phyloP scores from a whole-genome alignment of 345 rosid genomes.

The Cardamine resedifolia region DNA sequence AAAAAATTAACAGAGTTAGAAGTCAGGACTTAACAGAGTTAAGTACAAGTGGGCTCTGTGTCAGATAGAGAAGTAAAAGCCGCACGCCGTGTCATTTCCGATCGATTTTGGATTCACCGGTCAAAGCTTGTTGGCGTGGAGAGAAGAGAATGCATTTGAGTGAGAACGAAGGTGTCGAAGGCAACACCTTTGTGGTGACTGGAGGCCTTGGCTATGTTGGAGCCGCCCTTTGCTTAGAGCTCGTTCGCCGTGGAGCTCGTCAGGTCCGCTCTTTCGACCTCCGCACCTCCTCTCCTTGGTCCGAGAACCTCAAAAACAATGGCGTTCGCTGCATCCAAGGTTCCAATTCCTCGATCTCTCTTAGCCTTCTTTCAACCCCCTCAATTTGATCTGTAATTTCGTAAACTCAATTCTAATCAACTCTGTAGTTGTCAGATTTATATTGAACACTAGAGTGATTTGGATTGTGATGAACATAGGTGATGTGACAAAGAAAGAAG shows the following conservation, averaged over 20 bases:
- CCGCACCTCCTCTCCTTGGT: constrained; percentile 70
- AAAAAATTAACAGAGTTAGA: not conserved
- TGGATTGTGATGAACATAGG: constrained; percentile 42
- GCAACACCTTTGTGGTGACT: constrained; percentile 68
- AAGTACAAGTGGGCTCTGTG: not conserved
- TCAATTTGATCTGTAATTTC: not conserved
- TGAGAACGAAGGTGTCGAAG: constrained; percentile 93
- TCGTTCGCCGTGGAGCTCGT: constrained; percentile 79
- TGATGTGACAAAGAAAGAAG: constrained; percentile 53
- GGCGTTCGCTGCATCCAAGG: constrained; percentile 80
- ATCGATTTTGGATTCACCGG: constrained; percentile 3
- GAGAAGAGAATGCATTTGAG: constrained; percentile 60
- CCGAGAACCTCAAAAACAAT: constrained; percentile 42
- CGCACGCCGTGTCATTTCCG: not conserved
- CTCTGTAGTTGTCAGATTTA: not conserved
- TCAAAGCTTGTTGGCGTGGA: constrained; percentile 1
- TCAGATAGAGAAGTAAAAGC: not conserved
- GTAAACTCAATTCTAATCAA: not conserved
- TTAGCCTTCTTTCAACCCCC: not conserved
- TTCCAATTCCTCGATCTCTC: constrained; percentile 16
- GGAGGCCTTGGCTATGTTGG: constrained; percentile 90
- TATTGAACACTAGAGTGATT: not conserved
- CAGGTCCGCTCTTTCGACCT: constrained; percentile 81
- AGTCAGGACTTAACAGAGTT: not conserved
- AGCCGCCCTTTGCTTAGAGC: constrained; percentile 79